Base-by-base conservation (phyloP, 2,329 filamentous ascomycete species). In the Aspergillus intermedius region DNA sequence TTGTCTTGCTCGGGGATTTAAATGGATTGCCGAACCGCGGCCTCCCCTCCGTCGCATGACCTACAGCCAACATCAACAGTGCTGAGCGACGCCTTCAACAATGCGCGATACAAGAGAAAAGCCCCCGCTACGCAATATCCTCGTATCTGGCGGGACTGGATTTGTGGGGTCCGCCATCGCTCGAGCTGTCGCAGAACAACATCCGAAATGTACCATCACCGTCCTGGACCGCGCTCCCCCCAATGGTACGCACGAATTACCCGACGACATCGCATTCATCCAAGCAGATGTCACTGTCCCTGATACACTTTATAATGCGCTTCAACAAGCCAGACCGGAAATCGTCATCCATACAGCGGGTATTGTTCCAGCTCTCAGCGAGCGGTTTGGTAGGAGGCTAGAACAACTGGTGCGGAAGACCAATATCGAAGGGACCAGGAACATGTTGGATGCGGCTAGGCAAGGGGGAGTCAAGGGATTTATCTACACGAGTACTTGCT, bases 401-500 rank as follows among this genome's bases (percentile, higher is more conserved):
- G 62, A 71, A 51, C 54, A 46, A n/a, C 60, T 63, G 17, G 71
- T 79, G 22, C 77, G 74, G 54, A 65, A 63, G 17, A 64, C 78
- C 50, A 83, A 82, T 60, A 73, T 80, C 37, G 68, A 74, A 21
- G 80, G 79, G 5, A 81, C 80, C 3, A 63, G 64, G 42, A 77
- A 80, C 57, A 69, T 81, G 45, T 57, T 83, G 5, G 63, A 73
- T 3, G 74, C 73, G 3, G 69, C 75, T 1, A 66, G 68, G 52
- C 58, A 64, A 23, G 65, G 56, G 40, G 74, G 73, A 1, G 77
- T 74, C 37, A 70, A 67, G 45, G 74, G 68, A 1, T 73, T 83
- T 41, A 70, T 83, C 42, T 81, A 78, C 56, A 82, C 79, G 25
- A 79, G 77, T 58, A 77, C 70, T 57, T 77, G 76, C 49, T 79